A percentile compares a stretch with the other conserved stretches of the same genome.
phyloP scores from a whole-genome alignment of 768 basidiomycete species.

The Leucocoprinus birnbaumii region DNA sequence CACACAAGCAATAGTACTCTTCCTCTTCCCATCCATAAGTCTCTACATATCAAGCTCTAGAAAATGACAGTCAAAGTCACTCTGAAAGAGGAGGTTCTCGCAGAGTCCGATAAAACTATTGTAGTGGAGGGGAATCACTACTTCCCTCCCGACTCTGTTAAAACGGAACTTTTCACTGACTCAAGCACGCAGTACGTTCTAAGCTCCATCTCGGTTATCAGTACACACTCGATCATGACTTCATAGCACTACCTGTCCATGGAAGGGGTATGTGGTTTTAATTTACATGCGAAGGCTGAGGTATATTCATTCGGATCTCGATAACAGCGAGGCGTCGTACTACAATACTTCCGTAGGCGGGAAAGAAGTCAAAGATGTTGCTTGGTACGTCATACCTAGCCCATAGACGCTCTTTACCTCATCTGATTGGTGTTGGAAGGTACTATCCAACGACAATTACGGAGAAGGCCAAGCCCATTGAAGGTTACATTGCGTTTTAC shows the following conservation, averaged over 20 bases:
- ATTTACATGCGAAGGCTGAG: no score
- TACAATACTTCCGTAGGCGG: constrained; percentile 55
- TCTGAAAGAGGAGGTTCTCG: constrained; percentile 49
- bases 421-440: constrained; percentile 37
- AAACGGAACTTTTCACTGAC: constrained; percentile 35
- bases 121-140: constrained; percentile 71
- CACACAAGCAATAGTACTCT: no score
- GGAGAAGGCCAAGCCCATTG: constrained; percentile 56
- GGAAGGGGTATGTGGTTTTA: constrained; percentile 61
- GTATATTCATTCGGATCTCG: no score
- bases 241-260: constrained; percentile 57
- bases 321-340: constrained; percentile 58
- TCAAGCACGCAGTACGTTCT: constrained; percentile 46
- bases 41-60: no score
- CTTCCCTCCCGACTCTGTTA: constrained; percentile 62
- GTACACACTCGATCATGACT: background rate
- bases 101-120: constrained; percentile 52
- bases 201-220: background rate
- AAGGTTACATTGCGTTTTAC: constrained; percentile 75
- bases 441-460: constrained; percentile 58
- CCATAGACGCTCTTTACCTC: background rate
- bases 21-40: background rate
- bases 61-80: constrained; percentile 36
- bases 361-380: constrained; percentile 47
- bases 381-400: constrained; percentile 48